Percentiles rank a stretch among this genome's conserved stretches.
These are phyloP conservation scores for Aspergillus pseudoterreus DNA, from an alignment of 2,329 filamentous ascomycete genomes.

Conservation along the genomic window DNA sequence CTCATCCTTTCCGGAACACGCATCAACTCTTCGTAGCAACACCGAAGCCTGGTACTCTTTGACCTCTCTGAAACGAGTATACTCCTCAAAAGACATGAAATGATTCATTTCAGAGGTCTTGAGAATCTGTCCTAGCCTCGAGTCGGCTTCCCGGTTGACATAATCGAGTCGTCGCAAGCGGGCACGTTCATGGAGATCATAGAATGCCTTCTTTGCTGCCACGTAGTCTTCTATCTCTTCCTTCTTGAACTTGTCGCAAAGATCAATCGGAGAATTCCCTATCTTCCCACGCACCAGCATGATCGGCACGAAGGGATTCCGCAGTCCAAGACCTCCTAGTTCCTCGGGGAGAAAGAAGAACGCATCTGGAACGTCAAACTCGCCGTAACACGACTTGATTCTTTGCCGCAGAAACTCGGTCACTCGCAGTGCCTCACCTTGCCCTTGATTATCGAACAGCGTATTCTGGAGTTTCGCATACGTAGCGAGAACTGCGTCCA, in stretches of 20 bases:
- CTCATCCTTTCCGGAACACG: conserved; percentile 13
- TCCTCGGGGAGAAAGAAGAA: conserved; percentile 48
- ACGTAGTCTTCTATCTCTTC: conserved; percentile 21
- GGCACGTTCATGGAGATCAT: conserved; percentile 1
- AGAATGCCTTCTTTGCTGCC: conserved; percentile 20
- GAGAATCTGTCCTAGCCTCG: conserved; percentile 5
- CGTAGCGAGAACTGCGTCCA: conserved; percentile 46
- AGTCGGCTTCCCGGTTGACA: neutral
- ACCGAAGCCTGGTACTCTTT: neutral
- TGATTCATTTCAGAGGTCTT: conserved; percentile 8
- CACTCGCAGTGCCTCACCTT: conserved; percentile 47
- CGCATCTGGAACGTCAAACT: conserved; percentile 40
- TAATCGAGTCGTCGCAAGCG: conserved; percentile 1
- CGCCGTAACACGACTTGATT: conserved; percentile 49
- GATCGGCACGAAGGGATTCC: conserved; percentile 45
- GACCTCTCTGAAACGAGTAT: conserved; percentile 16
- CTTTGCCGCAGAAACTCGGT: conserved; percentile 49
- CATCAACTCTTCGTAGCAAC: conserved; percentile 28
- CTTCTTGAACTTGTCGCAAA: conserved; percentile 21
- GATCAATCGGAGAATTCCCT: conserved; percentile 31
- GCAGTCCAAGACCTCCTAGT: conserved; percentile 46
- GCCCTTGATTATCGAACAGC: conserved; percentile 43
- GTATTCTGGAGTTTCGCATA: conserved; percentile 45
- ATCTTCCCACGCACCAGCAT: conserved; percentile 35
- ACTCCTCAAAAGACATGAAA: conserved; percentile 38